These are phyloP conservation scores for Ambrosiella beaveri DNA, from an alignment of 2,329 filamentous ascomycete species.

Conservation along the genomic window DNA sequence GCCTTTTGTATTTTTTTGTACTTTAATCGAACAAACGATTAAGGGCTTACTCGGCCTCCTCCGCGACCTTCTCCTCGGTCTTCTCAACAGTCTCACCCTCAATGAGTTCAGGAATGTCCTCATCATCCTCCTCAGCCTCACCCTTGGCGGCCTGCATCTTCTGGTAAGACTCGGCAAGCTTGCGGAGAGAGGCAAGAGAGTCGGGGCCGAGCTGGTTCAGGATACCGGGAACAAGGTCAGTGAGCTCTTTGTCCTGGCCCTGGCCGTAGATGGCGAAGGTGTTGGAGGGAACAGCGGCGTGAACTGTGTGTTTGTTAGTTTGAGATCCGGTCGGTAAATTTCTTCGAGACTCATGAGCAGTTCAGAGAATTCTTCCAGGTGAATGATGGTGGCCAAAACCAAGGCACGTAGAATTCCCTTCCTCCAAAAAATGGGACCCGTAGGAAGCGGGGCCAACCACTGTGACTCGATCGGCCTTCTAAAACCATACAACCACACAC, in stretches of 20 bases:
- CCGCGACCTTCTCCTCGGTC: constrained; percentile 18
- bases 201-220: constrained; percentile 99
- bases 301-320: constrained; percentile 40
- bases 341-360: too few species aligned
- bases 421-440: neutral
- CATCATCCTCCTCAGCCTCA: constrained; percentile 68
- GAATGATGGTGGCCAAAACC: neutral
- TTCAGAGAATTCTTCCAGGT: neutral
- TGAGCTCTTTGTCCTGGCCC: constrained; percentile 99
- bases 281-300: constrained; percentile 93
- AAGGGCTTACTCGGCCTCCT: constrained; percentile 68
- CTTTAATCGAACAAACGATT: constrained; percentile 12
- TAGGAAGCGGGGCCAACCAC: neutral
- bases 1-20: constrained; percentile 16
- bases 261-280: constrained; percentile 99
- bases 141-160: constrained; percentile 91
- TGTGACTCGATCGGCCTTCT: neutral
- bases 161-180: constrained; percentile 99
- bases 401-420: neutral
- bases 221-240: constrained; percentile 96
- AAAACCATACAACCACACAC: neutral
- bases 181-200: constrained; percentile 90
- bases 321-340: neutral
- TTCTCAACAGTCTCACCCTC: constrained; percentile 74
- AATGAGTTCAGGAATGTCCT: constrained; percentile 94